Base-by-base conservation (phyloP, 257 asterid genomes). In the Agastache rugosa region DNA sequence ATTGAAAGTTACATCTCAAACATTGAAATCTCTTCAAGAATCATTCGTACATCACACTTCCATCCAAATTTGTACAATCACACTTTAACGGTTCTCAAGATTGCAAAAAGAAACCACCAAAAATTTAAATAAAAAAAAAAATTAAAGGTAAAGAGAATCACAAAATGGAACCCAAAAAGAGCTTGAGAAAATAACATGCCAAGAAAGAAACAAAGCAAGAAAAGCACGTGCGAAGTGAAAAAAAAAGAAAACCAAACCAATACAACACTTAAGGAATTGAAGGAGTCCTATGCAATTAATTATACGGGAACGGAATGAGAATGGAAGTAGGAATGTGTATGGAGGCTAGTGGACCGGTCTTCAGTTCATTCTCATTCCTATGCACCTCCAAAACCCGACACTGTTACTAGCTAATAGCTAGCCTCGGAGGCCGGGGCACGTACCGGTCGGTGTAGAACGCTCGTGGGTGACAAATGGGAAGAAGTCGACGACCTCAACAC, bases 401-500 rank as follows among this genome's bases (percentile, higher is more conserved):
- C 29, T n/a, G 11, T 78, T 61, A 87, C 55, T 79, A 82, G 80
- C 80, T 78, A 73, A 85, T 74, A 85, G 84, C 93, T 86, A 51
- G 84, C 73, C 58, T 83, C 86, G 0, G 90, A 82, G 1, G 76
- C 53, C 0, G 60, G 71, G 25, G 64, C 87, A 4, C 84, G 80
- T 14, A 81, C 81, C 81, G 82, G 17, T 3, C 84, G 91, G 67
- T 83, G 89, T 54, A 91, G 83, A 72, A 91, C 94, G 20, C 98
- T 93, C 0, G 91, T 90, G 6, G 97, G 98, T 1, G 96, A 91
- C 0, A 94, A 85, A 34, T 61, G 78, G 27, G 96, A 74, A 17
- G 96, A 74, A n/a, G 47, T 76, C 0, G 96, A 90, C 0, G 93
- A 90, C 71, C 97, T 78, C 80, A 94, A 55, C 4, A 95, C 99